These are phyloP conservation scores for Irpex sp. DNA, from an alignment of 1,284 basidiomycete genomes.

Conservation along the genomic window DNA sequence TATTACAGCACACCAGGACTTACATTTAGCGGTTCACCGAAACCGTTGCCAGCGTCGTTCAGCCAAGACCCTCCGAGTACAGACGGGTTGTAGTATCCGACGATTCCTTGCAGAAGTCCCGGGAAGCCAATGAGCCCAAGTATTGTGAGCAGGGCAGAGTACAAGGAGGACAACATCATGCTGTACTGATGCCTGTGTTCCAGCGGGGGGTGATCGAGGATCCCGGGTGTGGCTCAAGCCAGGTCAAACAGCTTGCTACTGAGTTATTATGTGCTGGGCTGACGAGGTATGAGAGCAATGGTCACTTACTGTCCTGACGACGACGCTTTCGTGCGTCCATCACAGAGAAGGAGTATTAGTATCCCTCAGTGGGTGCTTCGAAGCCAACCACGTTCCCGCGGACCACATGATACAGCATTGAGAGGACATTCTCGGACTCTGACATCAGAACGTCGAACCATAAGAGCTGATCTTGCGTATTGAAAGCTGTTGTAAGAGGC, in stretches of 20 bases:
- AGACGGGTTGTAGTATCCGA: slow-evolving; percentile 40
- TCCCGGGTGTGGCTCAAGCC: not conserved
- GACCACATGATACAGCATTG: not conserved
- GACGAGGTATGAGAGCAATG: not conserved
- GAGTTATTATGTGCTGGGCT: too few relatives aligned
- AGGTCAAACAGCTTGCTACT: not conserved
- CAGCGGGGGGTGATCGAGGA: not conserved
- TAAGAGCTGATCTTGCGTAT: not conserved
- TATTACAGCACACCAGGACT: too few relatives aligned
- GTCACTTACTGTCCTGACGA: not conserved
- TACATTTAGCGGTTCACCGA: slow-evolving; percentile 70
- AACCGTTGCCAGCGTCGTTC: slow-evolving; percentile 37
- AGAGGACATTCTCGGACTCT: not conserved
- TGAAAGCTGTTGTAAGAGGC: not conserved
- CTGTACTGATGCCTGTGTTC: not conserved
- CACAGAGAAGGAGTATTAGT: not conserved
- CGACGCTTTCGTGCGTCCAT: not conserved
- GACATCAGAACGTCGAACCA: not conserved
- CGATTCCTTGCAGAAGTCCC: slow-evolving; percentile 2
- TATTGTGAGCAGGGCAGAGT: slow-evolving; percentile 2
- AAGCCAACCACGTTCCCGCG: not conserved
- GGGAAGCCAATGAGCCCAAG: slow-evolving; percentile 7
- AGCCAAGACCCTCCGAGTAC: slow-evolving; percentile 49
- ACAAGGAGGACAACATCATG: not conserved
- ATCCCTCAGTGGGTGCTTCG: not conserved